Base-by-base conservation (phyloP, 257 asterid genomes). In the Gentiana straminea region DNA sequence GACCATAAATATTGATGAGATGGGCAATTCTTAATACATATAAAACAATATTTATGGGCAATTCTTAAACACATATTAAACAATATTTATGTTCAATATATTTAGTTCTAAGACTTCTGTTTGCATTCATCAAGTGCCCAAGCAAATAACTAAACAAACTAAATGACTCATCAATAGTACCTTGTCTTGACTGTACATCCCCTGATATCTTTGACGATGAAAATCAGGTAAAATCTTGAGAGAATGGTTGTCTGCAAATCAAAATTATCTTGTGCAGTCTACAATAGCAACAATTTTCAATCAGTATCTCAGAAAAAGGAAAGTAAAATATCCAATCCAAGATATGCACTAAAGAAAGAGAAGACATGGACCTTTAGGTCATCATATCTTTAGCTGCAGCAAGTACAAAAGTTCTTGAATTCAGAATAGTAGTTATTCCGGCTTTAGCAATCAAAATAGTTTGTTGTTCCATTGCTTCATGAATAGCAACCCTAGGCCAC, bases 391-490 rank as follows among this genome's bases (percentile, higher is more conserved):
- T 92, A 68, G 98, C 98, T 33, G 98, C 98, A 44, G 98, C 98
- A 57, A 92, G 97, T 68, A 92, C 98, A 32, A 97, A 80, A 70
- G 98, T 92, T 70, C 98, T 88, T 15, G 98, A 92, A 70, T 92
- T 92, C 66, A 92, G 98, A 70, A 92, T 95, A 9, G 97, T 92
- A 49, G 98, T 92, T 67, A 92, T 92, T 78, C 98, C 98, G 51
- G 98, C 98, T 82, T 92, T 92, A 33, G 98, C 97, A 53, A 92
- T 88, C 64, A 97, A 92, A 70, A 92, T 92, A n/a, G 98, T 92
- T 79, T 92, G 98, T 80, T 92, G 98, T 70, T 92, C 98, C 98
- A 92, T 92, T 33, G 98, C 98, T 83, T 92, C 98, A 68, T 92
- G 98, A 67, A 92, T 92, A 61, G 98, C 98, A 76, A 92, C 97